Base-by-base conservation (phyloP, 345 rosid genomes). In the Corchorus olitorius region DNA sequence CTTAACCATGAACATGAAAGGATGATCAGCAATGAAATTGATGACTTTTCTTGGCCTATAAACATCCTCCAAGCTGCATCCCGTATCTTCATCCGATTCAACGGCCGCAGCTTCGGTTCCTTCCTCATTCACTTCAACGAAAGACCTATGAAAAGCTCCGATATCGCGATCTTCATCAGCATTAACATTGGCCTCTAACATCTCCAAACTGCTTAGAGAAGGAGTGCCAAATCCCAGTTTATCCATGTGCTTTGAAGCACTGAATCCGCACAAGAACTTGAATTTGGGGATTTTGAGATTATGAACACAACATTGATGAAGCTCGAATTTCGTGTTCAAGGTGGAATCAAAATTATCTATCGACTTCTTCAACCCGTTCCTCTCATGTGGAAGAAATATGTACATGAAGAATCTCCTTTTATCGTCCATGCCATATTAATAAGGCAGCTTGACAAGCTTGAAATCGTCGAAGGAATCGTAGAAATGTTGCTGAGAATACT, bases 11-110 rank as follows among this genome's bases (percentile, higher is more conserved):
- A 64, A 64, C 19, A 64, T 35, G n/a, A 64, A 64, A 64, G 49
- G 49, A 64, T 64, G 69, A 39, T 64, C 69, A 4, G 69, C 69
- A 64, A 64, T 64, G 69, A 64, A 64, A 39, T 64, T 64, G 8
- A 64, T 14, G 19, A 5, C 13, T 8, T 22, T 10, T 11, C n/a
- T 39, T 64, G 48, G 20, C 8, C 10, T n/a, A n/a, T n/a, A n/a
- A 39, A 27, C 27, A 27, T 10, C 37, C 4, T 11, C 39, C 5
- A 63, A 0, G 16, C 62, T 3, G 46, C 69, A 64, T 35, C 49
- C 49, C 39, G 39, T 39, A 37, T 35, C 48, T 6, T 37, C 43
- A 16, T 64, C 27, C 8, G 27, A n/a, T 0, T 55, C 60, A 35
- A 64, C 69, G 7, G 69, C 69, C 6, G 69, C 69, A 14, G 49